Base-by-base conservation (phyloP, 768 basidiomycete species). In the Trametes villosa region DNA sequence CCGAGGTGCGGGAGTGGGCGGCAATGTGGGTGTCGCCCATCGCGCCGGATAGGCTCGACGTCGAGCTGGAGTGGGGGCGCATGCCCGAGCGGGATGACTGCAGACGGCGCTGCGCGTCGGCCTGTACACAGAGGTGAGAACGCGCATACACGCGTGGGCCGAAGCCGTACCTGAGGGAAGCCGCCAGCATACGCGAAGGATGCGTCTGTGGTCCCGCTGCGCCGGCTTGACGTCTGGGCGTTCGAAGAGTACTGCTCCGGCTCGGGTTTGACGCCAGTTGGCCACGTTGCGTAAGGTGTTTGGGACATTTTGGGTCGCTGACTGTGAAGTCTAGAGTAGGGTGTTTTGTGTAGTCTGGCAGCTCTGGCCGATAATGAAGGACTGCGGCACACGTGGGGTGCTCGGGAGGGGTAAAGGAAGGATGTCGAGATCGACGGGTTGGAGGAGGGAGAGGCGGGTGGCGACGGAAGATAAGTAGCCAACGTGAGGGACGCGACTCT, bases 41-140 rank as follows among this genome's bases (percentile, higher is more conserved):
- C 26, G 88, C 87, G 58, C 86, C 86, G 27, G 82, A 83, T 57
- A 91, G 75, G 64, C 78, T 79, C 41, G 80, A 82, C 1, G 77
- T 73, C 9, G 73, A 65, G 62, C 50, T 70, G 53, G 66, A 61
- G 30, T 59, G 62, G 4, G 57, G 40, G 34, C 57, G 57, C 57
- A 59, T 59, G 3, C 62, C 62, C 17, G 57, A 11, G 24, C 62
- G 62, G 34, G 62, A 55, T 41, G n/a, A n/a, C n/a, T 54, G 52
- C 26, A 59, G n/a, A 38, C 57, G 57, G 20, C 52, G 57, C 27
- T 63, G 62, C 38, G 52, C 44, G 33, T 59, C 57, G 27, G 40
- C 41, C 62, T 64, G 41, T 4, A 9, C 17, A 26, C 11, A 17
- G 13, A 9, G 26, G 18, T 52, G 34, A 54, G 53, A 4, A 17